Conservation (phyloP, 768 basidiomycete species). For the Dioszegia crocea region DNA sequence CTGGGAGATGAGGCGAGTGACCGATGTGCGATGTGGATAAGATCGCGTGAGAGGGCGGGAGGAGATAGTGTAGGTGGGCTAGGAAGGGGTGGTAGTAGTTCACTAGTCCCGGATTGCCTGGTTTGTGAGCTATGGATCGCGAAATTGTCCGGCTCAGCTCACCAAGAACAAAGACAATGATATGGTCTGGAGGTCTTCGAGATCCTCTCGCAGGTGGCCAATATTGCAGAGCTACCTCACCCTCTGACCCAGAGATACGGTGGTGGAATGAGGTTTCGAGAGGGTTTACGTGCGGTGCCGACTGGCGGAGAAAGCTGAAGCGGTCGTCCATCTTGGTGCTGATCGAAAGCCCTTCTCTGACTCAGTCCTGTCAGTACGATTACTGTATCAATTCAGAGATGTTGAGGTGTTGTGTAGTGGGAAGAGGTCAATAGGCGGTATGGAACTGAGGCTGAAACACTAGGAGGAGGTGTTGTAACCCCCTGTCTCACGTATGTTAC, state of each 20-base stretch:
- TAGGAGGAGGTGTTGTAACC: background rate
- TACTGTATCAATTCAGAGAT: background rate
- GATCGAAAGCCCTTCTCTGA: background rate
- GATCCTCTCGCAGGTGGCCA: slow-evolving; percentile 22
- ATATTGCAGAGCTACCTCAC: slow-evolving; percentile 32
- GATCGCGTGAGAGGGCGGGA: slow-evolving; percentile 59
- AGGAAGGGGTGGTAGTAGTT: slow-evolving; percentile 69
- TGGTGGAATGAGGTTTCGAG: slow-evolving; percentile 10
- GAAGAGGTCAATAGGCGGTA: background rate
- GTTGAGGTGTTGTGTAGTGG: background rate
- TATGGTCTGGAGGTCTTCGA: slow-evolving; percentile 17
- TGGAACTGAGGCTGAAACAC: background rate
- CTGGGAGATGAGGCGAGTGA: slow-evolving; percentile 56
- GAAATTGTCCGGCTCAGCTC: background rate
- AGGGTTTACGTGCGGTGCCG: background rate
- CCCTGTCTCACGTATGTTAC: background rate
- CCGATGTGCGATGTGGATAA: slow-evolving; percentile 56
- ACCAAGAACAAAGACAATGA: slow-evolving; percentile 39
- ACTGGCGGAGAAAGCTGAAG: slow-evolving; percentile 7
- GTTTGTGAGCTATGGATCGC: background rate
- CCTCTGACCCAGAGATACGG: background rate
- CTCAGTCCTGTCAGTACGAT: background rate
- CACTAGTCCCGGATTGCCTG: slow-evolving; percentile 61
- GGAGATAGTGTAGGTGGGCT: slow-evolving; percentile 55
- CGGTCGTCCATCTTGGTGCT: slow-evolving; percentile 15